A percentile compares a stretch with the other conserved stretches of the same genome.
phyloP scores from a whole-genome alignment of 2,329 filamentous ascomycete genomes.

The Tolypocladium ophioglossoides region DNA sequence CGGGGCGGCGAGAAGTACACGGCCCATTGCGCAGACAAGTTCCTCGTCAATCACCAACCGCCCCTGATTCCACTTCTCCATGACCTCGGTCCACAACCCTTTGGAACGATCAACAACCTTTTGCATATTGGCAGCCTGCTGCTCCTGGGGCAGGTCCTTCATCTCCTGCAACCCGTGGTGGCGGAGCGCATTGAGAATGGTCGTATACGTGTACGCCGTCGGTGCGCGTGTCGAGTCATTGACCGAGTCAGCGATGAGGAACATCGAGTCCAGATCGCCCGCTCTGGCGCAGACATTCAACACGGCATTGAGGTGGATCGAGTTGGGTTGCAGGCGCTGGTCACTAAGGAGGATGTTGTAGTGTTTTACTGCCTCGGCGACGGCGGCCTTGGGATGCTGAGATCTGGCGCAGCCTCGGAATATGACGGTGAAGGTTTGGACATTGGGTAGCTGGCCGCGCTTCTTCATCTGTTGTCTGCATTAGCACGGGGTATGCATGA shows the following conservation, averaged over 20 bases:
- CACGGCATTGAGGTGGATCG: constrained; percentile 82
- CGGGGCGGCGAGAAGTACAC: constrained; percentile 58
- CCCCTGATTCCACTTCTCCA: constrained; percentile 64
- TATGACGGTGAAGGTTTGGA: constrained; percentile 74
- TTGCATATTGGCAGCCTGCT: constrained; percentile 22
- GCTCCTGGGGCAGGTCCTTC: constrained; percentile 15
- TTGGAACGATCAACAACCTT: constrained; percentile 55
- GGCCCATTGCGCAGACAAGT: constrained; percentile 72
- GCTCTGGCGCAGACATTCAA: constrained; percentile 70
- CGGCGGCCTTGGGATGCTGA: constrained; percentile 44
- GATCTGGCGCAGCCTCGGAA: constrained; percentile 63
- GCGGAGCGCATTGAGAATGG: constrained; percentile 68
- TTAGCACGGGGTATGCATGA: neutral
- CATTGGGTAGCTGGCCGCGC: constrained; percentile 67
- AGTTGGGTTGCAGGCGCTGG: constrained; percentile 57
- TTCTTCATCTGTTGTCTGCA: constrained; percentile 73
- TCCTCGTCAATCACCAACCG: constrained; percentile 64
- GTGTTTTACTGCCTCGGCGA: constrained; percentile 60
- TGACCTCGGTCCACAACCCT: constrained; percentile 70
- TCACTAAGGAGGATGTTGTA: constrained; percentile 65
- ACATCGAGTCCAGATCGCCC: constrained; percentile 68
- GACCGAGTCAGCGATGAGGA: constrained; percentile 62
- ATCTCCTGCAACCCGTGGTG: constrained; percentile 14
- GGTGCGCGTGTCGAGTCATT: constrained; percentile 54
- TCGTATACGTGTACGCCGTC: constrained; percentile 65